Base-by-base conservation (phyloP, 306 rosid species). In the Gleditsia sinensis region DNA sequence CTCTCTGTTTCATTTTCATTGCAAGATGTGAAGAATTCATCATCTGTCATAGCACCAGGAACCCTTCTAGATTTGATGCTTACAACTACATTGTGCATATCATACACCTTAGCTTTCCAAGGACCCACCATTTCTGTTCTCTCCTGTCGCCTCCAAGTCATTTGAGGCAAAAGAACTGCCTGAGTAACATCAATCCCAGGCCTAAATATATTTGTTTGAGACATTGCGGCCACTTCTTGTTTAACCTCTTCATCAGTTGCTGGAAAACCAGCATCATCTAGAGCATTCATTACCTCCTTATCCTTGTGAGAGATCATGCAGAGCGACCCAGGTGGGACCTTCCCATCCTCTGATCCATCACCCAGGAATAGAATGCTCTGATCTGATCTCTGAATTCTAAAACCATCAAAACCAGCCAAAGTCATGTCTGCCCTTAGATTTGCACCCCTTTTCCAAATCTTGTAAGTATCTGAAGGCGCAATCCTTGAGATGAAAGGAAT, bases 391-490 rank as follows among this genome's bases (percentile, higher is more conserved):
- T 94, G 97, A 56, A 94, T 94, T 78, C 92, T 83, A 65, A 94
- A 94, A 58, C 99, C 99, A 80, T 95, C 99, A 42, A 95, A 95
- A 42, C 99, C 99, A 0, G 99, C 96, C 88, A 95, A 71, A 60
- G 99, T 95, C 99, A 95, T 95, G 80, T 95, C 99, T 25, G 98
- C 98, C 69, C 99, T 88, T 67, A 95, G 82, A 88, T 95, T 95
- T 3, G 97, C 96, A 64, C 99, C 99, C 86, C 90, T 84, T 81
- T 95, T 95, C 99, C 99, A 95, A 77, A 95, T 95, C 79, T 88
- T 92, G 74, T 90, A 95, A 45, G 99, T 95, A 73, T 95, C 99
- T 0, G 99, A 95, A 67, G 99, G 99, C 20, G 99, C 98, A 65
- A 95, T 95, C 83, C 97, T 87, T 0, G 99, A 92, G 77, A 95